Evolutionary conservation across 352 stramenopile species (phyloP), one percentile per base, ranked within the genome.

Genomic region (Phytophthora cactorum): DNA sequence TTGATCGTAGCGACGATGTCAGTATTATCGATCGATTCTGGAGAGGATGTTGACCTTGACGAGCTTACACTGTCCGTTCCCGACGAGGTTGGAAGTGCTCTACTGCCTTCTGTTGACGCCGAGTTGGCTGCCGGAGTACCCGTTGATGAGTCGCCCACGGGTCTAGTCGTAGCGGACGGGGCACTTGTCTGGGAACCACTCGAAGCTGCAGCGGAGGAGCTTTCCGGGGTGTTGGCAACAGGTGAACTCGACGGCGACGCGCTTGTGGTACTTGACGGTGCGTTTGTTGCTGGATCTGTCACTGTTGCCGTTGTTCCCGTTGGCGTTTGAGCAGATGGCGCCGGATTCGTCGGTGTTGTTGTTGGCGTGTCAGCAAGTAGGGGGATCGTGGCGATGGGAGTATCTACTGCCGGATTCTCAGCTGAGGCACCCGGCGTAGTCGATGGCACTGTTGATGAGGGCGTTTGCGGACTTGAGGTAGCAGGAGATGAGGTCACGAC

Each of bases 301-400:
- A 27, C 46, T 22, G 1, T 50, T 0, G n/a, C 8, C 1, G 41
- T 25, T 22, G 22, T 22, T 22, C 22, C 22, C 22, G 22, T 22
- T 22, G 22, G 22, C 22, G 22, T 22, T 22, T 22, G 22, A 22
- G 22, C 22, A 22, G 22, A 22, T 22, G 22, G 22, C 22, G 22
- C 22, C 22, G 22, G 22, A 22, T 22, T 22, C 22, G 22, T 22
- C 22, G 12, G 36, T n/a, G 32, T 31, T 22, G 63, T 31, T 8
- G 34, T 44, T 56, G 47, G 52, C 36, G 61, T 47, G 15, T 63
- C 62, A 43, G 46, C 44, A 59, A 63, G 27, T 49, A 54, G 41
- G 10, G 62, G 36, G 15, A 41, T 11, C 8, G 62, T 57, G 31
- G 27, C 36, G 14, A 58, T 15, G 22, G 61, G 61, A 12, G 32